phyloP scores from a whole-genome alignment of 805 yeast genomes.

The Saturnispora galanensis region DNA sequence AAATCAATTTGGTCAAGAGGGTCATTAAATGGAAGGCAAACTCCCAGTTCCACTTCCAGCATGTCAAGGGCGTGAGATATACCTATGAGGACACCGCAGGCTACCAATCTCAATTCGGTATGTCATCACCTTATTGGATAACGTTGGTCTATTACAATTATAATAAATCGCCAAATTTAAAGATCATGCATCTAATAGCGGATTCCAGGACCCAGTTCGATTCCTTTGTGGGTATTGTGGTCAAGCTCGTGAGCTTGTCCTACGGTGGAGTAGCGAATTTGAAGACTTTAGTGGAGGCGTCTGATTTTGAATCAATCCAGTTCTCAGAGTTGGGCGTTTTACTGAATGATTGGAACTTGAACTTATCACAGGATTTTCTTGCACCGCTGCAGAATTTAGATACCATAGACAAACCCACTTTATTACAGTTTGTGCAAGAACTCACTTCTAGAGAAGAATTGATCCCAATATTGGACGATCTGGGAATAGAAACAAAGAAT shows the following conservation, averaged over 20 bases:
- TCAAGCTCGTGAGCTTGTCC: constrained; percentile 35
- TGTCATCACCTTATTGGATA: constrained; percentile 72
- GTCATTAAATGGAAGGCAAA: constrained; percentile 49
- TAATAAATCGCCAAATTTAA: constrained; percentile 38
- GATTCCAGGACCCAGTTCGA: constrained; percentile 41
- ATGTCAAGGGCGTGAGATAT: constrained; percentile 49
- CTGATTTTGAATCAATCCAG: constrained; percentile 8
- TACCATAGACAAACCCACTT: not conserved
- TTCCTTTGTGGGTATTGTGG: constrained; percentile 43
- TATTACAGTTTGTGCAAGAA: constrained; percentile 51
- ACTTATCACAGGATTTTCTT: not conserved
- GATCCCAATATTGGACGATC: no score
- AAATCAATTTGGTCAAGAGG: constrained; percentile 46
- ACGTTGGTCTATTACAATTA: constrained; percentile 63
- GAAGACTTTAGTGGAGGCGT: constrained; percentile 8
- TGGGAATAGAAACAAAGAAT: no score
- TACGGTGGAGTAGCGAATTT: constrained; percentile 8
- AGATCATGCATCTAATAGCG: constrained; percentile 74
- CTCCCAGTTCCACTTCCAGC: constrained; percentile 44
- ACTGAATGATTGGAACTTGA: constrained; percentile 3
- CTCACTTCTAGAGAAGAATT: not conserved
- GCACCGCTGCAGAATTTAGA: not conserved
- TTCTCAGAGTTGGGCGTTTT: constrained; percentile 3
- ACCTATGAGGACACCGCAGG: constrained; percentile 72
- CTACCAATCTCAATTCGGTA: constrained; percentile 76